Evolutionary conservation across 306 rosid species (phyloP), one percentile per base, ranked within the genome.

Genomic region (Castanopsis chinensis): DNA sequence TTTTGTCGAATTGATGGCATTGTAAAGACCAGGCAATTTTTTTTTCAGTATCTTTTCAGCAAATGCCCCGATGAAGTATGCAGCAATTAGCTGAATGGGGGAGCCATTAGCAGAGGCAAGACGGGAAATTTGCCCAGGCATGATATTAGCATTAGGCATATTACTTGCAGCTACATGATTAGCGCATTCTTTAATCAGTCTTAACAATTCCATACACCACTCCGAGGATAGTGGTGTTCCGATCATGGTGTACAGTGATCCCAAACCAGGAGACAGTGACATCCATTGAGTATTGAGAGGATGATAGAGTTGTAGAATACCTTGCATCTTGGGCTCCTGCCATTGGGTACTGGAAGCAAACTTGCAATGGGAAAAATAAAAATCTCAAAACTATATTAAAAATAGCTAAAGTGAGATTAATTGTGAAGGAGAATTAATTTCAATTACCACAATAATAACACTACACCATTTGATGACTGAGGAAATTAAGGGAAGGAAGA

Each of bases 31-130:
- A 6, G 97, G 96, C 61, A 88, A 85, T 19, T 82, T 78, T 45
- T 87, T 87, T 14, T 3, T 49, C 53, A 94, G 82, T 60, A 92
- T 84, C 43, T 87, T 84, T 79, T 85, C 89, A 5, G 91, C 94
- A 60, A 94, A 90, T 32, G 93, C 97, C 85, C 91, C 86, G 3
- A 88, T 87, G 83, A 92, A 89, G 78, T 92, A 92, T 43, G 92
- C 85, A 3, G 90, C 97, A 35, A 91, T 81, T 21, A 94, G 87
- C 81, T 94, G 94, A 76, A 81, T 90, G 19, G 93, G 73, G 80
- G 85, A 88, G 2, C 98, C 98, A 60, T 90, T 87, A 10, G 97
- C 92, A 19, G 94, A 89, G 15, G 93, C 87, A 3, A 89, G 80
- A 30, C 82, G 90, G 76, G 97, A 91, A 74, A 91, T 92, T 8